These are phyloP conservation scores for Prototheca stagnorum DNA, from an alignment of 163 green algal species.

Conservation along the genomic window DNA sequence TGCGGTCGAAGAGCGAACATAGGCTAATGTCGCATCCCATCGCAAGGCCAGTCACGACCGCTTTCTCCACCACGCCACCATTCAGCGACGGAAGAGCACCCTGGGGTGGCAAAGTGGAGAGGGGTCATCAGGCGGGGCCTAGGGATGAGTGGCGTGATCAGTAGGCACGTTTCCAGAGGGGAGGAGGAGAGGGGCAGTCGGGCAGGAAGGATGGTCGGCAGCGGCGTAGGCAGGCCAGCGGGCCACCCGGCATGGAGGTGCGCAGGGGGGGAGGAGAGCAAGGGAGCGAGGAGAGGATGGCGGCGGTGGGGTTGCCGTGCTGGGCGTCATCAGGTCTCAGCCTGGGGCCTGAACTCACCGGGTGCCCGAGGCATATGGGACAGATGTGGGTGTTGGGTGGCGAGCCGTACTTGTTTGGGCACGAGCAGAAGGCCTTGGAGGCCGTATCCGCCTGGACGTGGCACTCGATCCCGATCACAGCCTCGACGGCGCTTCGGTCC, in stretches of 20 bases:
- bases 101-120: slow-evolving; percentile 23
- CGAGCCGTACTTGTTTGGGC: slow-evolving; percentile 44
- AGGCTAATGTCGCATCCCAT: slow-evolving; percentile 51
- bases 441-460: slow-evolving; percentile 89
- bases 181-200: too few relatives aligned
- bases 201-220: too few relatives aligned
- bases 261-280: too few relatives aligned
- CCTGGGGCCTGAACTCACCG: too few relatives aligned
- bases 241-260: too few relatives aligned
- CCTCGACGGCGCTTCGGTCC: too few relatives aligned
- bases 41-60: slow-evolving; percentile 61
- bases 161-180: too few relatives aligned
- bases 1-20: slow-evolving; percentile 88
- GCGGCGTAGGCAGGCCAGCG: too few relatives aligned
- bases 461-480: slow-evolving; percentile 93
- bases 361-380: slow-evolving; percentile 84
- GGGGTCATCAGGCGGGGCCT: background rate
- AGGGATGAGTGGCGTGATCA: background rate
- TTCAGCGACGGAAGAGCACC: slow-evolving; percentile 78
- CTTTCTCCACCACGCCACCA: slow-evolving; percentile 49
- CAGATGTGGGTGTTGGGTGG: slow-evolving; percentile 80
- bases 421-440: slow-evolving; percentile 90
- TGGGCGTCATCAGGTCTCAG: too few relatives aligned
- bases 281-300: too few relatives aligned
- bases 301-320: too few relatives aligned